Evolutionary conservation across 345 rosid genomes (phyloP).

Genomic region (Cardamine occulta): DNA sequence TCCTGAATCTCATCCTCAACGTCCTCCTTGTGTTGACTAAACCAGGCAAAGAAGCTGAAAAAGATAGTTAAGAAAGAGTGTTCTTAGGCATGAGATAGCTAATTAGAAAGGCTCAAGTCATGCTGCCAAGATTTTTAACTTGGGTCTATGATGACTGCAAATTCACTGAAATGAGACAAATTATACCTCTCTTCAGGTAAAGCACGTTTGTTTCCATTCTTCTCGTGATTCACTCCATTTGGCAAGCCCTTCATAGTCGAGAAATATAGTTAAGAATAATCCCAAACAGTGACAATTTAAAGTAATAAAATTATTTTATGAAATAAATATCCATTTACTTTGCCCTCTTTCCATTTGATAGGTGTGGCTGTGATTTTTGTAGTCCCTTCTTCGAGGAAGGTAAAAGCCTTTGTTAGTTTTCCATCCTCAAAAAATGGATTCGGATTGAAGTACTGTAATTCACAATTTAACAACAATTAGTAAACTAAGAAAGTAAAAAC

Average conservation of each 20-base stretch:
- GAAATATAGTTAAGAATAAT: conserved; percentile 19
- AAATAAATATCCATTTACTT: conserved; percentile 46
- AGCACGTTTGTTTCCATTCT: conserved; percentile 87
- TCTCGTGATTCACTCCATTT: conserved; percentile 82
- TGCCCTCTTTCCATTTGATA: conserved; percentile 91
- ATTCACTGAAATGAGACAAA: conserved; percentile 22
- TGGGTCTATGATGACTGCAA: background rate
- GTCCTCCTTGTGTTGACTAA: conserved; percentile 60
- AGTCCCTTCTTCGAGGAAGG: conserved; percentile 82
- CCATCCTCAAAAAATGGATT: conserved; percentile 86
- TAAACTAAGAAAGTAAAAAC: background rate
- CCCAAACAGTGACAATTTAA: conserved; percentile 11
- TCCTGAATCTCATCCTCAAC: conserved; percentile 67
- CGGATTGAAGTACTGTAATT: conserved; percentile 63
- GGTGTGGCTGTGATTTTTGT: conserved; percentile 71
- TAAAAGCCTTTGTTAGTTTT: conserved; percentile 77
- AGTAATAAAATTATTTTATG: background rate
- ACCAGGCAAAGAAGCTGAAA: conserved; percentile 92
- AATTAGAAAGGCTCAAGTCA: background rate
- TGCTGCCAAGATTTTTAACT: conserved; percentile 14
- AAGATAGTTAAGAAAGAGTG: conserved; percentile 5
- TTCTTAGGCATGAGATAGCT: background rate
- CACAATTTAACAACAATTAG: conserved; percentile 9
- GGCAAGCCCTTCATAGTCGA: conserved; percentile 62
- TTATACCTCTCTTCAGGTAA: conserved; percentile 74